Percentiles rank a stretch among this genome's conserved stretches.
Evolutionary conservation across 441 rosid species (phyloP).

Genomic region (Erodium texanum): DNA sequence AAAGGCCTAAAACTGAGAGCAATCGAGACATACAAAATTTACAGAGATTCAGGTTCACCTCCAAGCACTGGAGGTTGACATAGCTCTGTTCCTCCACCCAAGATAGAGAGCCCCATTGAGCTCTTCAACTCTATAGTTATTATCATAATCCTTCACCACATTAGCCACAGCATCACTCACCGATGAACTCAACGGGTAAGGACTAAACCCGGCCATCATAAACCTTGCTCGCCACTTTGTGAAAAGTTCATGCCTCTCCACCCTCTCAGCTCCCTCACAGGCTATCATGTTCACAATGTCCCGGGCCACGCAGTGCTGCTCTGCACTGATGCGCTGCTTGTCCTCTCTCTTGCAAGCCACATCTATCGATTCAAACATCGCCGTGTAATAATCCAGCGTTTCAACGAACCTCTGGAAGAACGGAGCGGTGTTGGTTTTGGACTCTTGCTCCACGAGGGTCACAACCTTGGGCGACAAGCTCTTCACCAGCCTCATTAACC

Average conservation of each 20-base stretch:
- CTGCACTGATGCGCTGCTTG: constrained; percentile 53
- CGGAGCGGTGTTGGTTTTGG: constrained; percentile 58
- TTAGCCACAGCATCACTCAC: constrained; percentile 23
- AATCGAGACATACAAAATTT: too few species aligned
- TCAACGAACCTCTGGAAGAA: constrained; percentile 41
- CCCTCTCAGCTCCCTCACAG: constrained; percentile 54
- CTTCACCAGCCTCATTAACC: constrained; percentile 45
- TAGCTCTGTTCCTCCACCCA: constrained; percentile 41
- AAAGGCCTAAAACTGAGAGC: too few species aligned
- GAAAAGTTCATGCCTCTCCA: constrained; percentile 55
- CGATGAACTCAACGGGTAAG: constrained; percentile 25
- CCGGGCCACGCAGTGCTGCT: constrained; percentile 68
- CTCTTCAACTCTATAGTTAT: constrained; percentile 36
- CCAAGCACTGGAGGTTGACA: constrained; percentile 62
- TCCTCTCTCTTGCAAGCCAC: constrained; percentile 35
- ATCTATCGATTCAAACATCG: constrained; percentile 59
- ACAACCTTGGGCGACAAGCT: constrained; percentile 52
- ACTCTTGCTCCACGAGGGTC: constrained; percentile 57
- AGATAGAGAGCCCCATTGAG: constrained; percentile 45
- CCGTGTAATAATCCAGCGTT: constrained; percentile 43
- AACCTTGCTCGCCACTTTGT: constrained; percentile 52
- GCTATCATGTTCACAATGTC: constrained; percentile 72
- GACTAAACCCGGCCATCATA: constrained; percentile 47
- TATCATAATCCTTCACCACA: constrained; percentile 32
- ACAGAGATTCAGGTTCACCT: constrained; percentile 23